Base-by-base conservation (phyloP, 192 early-diverging fungal species). In the Haplosporangium gracile region DNA sequence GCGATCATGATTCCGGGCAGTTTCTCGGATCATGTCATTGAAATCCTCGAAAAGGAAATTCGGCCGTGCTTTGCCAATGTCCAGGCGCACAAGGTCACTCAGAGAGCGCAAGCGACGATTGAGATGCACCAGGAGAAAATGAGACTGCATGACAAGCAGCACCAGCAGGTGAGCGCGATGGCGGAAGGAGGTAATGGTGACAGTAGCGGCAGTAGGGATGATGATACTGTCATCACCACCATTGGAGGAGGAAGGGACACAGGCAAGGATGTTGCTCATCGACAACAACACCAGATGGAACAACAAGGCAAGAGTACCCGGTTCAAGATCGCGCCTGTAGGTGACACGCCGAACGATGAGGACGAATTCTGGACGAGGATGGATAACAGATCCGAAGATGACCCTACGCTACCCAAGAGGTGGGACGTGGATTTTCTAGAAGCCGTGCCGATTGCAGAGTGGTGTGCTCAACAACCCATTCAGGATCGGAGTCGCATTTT, bases 391-490 rank as follows among this genome's bases (percentile, higher is more conserved):
- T 38, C 29, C 20, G 72, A 70, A 13, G 47, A 20, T 3, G 9
- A 26, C 32, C 8, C 68, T 43, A 38, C 65, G 9, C 68, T 70
- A 20, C 38, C 74, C 18, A 39, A 39, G n/a, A 53, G 53, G 29
- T 86, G 84, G 84, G 36, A 86, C 39, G 70, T 39, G 10, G 57
- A 80, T 16, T 86, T 80, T 26, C 42, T 86, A 9, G 84, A 80
- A 20, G 65, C 84, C 2, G 70, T 86, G 4, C 45, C 84, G 7
- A 72, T 81, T 1, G 71, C 63, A 5, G 84, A 86, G 47, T 86
- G 84, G 84, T 86, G 84, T 39, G 84, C 79, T 36, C 78, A 60
- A 34, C 84, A 86, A 15, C 40, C 79, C 32, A 86, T 86, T 43
- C 72, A 81, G 43, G 84, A 86, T 34, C 18, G 24, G 0, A 63